A percentile compares a stretch with the other conserved stretches of the same genome.
Evolutionary conservation across 768 basidiomycete genomes (phyloP).

Genomic region (Russula abietina): DNA sequence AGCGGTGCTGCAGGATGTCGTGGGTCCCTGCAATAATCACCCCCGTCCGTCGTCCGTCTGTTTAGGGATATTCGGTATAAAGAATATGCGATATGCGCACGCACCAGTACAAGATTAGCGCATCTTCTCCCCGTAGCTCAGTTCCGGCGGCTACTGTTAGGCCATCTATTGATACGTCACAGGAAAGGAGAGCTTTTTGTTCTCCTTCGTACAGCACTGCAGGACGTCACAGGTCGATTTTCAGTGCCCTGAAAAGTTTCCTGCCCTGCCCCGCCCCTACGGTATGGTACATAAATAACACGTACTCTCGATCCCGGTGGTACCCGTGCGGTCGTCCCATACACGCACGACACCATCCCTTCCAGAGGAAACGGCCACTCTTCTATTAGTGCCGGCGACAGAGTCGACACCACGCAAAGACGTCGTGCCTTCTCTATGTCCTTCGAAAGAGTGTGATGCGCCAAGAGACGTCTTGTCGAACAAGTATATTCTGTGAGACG

Average conservation of each 20-base stretch:
- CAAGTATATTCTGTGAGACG: slow-evolving; percentile 59
- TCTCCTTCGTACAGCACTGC: slow-evolving; percentile 47
- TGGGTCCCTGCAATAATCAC: slow-evolving; percentile 60
- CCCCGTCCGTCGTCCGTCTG: not conserved
- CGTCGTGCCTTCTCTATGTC: slow-evolving; percentile 55
- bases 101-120: slow-evolving; percentile 80
- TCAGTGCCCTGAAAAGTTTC: slow-evolving; percentile 34
- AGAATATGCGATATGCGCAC: slow-evolving; percentile 18
- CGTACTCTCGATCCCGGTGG: slow-evolving; percentile 49
- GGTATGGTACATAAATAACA: not conserved
- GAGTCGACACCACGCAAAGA: slow-evolving; percentile 42
- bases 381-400: slow-evolving; percentile 38
- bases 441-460: slow-evolving; percentile 42
- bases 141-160: slow-evolving; percentile 76
- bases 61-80: not conserved
- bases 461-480: slow-evolving; percentile 56
- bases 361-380: slow-evolving; percentile 57
- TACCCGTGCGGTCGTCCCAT: slow-evolving; percentile 64
- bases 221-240: slow-evolving; percentile 24
- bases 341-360: slow-evolving; percentile 64
- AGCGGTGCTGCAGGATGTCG: slow-evolving; percentile 66
- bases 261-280: not conserved
- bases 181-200: slow-evolving; percentile 49
- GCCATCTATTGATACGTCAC: slow-evolving; percentile 66
- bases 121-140: slow-evolving; percentile 74